Base-by-base conservation (phyloP, 2,329 filamentous ascomycete species). In the Byssothecium circinans region DNA sequence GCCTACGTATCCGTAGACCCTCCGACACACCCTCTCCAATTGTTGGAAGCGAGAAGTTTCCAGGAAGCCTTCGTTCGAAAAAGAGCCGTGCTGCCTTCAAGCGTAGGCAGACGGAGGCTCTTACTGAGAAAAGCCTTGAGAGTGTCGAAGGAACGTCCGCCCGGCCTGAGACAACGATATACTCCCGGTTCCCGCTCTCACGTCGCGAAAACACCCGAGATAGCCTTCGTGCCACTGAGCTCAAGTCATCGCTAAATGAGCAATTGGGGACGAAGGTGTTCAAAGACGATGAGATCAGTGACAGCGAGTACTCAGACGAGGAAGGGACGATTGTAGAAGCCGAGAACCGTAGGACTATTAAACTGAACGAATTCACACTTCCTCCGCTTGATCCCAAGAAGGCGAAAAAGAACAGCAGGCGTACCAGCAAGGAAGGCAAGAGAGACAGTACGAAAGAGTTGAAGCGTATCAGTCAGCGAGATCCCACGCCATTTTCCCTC, bases 261-360 rank as follows among this genome's bases (percentile, higher is more conserved):
- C 51, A 62, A 8, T 60, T 56, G 10, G 53, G 56, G 4, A 60
- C 50, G 8, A 53, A 62, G 37, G 60, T 68, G 17, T 69, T 57
- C 35, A 56, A 65, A 27, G 63, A 69, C 38, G 57, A 53, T 1
- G 65, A 67, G 19, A 47, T 63, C 35, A 68, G 62, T 30, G 65
- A 61, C 36, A 67, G 62, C 30, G 59, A 56, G 14, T 69, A 68
- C 43, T 62, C 63, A 10, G 53, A 56, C 14, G 62, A 65, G 34
- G 59, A 65, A 47, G 52, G 58, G 12, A 60, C 61, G 30, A 62
- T 67, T 29, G 56, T 61, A 36, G 58, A 63, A 23, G 58, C 57
- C 8, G 50, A 60, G 37, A 57, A 55, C 27, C 46, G 60, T 20
- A 51, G 47, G 2, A 64, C 58, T 1, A 48, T 64, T 33, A 64